Conservation (phyloP, 495 filamentous ascomycete species). For the Penicillium odoratum region DNA sequence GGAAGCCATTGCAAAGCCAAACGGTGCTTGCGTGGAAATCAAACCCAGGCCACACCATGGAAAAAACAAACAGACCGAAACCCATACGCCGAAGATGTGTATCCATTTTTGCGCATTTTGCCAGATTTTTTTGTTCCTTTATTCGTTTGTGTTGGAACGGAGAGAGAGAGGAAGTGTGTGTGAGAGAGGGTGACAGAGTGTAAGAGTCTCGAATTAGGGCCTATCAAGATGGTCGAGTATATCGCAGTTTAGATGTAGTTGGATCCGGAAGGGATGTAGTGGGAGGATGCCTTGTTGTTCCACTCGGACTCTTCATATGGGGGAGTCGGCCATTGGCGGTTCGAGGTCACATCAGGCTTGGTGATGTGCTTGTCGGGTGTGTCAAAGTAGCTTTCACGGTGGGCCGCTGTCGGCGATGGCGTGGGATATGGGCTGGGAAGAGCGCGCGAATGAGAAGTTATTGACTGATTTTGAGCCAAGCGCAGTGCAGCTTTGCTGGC, state of each 20-base stretch:
- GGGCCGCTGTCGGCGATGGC: conserved; percentile 84
- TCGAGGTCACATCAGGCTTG: conserved; percentile 54
- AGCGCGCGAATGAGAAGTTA: conserved; percentile 38
- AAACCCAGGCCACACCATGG: conserved; percentile 27
- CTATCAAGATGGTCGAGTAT: conserved; percentile 13
- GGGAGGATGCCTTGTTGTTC: conserved; percentile 70
- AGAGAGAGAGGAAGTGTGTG: neutral
- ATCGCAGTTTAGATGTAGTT: conserved; percentile 41
- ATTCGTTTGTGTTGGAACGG: conserved; percentile 4
- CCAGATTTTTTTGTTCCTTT: conserved; percentile 28
- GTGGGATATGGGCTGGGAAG: conserved; percentile 87
- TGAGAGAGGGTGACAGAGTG: too few species aligned
- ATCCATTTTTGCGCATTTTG: conserved; percentile 30
- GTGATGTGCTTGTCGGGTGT: conserved; percentile 60
- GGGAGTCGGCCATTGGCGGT: conserved; percentile 91
- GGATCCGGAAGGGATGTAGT: conserved; percentile 67
- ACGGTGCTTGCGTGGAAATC: conserved; percentile 14
- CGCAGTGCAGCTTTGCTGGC: conserved; percentile 56
- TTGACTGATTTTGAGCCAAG: conserved; percentile 49
- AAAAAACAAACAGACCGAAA: conserved; percentile 32
- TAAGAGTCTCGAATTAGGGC: conserved; percentile 9
- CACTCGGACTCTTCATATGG: conserved; percentile 90
- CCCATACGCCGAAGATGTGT: conserved; percentile 39
- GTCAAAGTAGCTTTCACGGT: conserved; percentile 70
- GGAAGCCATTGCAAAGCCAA: conserved; percentile 18